Base-by-base conservation (phyloP, 257 asterid genomes). In the Solanum medicagineum region DNA sequence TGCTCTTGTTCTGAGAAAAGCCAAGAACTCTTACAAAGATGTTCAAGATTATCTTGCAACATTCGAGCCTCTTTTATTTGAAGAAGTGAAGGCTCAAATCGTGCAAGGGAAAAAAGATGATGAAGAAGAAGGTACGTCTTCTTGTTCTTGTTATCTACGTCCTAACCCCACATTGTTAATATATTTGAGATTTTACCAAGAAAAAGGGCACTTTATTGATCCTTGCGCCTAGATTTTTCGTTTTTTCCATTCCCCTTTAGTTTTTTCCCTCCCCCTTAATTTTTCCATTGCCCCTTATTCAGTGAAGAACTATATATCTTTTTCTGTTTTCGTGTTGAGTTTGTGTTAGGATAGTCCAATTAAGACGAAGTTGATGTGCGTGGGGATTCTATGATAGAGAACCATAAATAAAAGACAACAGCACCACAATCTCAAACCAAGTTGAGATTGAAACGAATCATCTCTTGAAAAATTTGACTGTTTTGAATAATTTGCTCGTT, bases 41-140 rank as follows among this genome's bases (percentile, higher is more conserved):
- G 97, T 93, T 49, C 93, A 93, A 59, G 98, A 95, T 29, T 97
- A 97, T 90, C 84, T 95, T 47, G 77, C 87, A 36, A 93, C 94
- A 26, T 97, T 91, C 86, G 98, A 93, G 93, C 99, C 99, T 20
- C 90, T 97, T 88, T 92, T 97, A 65, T 95, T 97, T 83, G 99
- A 97, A 90, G 99, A 97, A 85, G 99, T 91, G 47, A 97, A 97
- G 89, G 97, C 98, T 22, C 98, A 92, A 88, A 97, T 97, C 86
- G 81, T 89, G 80, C 93, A 92, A 87, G 86, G 87, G 4, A 92
- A 90, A 69, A 91, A 92, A 11, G 93, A 91, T 66, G 92, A 92
- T 11, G 96, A 92, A 59, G 98, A 93, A 86, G 96, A 89, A 80
- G 96, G 98, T 95, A 20, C 53, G 55, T 29, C 51, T 24, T 20